phyloP scores from a whole-genome alignment of 2,329 filamentous ascomycete species.

The Botryotinia globosa region DNA sequence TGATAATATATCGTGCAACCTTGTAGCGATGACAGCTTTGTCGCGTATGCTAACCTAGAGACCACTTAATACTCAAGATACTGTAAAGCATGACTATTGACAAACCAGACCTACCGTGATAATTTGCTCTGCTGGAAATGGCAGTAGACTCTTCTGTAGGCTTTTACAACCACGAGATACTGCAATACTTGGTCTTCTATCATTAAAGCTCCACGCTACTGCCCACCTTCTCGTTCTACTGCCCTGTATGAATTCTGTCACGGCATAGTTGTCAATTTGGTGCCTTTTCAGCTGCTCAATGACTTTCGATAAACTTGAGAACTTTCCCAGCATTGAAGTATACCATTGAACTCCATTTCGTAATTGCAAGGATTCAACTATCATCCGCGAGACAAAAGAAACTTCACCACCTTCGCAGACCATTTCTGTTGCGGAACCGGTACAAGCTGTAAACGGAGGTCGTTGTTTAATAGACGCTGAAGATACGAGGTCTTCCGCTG shows the following conservation, averaged over 20 bases:
- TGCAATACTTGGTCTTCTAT: constrained; percentile 57
- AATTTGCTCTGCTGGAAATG: constrained; percentile 49
- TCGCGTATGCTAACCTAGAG: not conserved
- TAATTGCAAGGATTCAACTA: constrained; percentile 64
- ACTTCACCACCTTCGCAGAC: constrained; percentile 75
- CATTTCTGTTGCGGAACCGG: constrained; percentile 82
- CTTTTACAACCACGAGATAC: constrained; percentile 40
- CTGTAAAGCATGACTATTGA: not conserved
- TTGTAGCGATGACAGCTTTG: constrained; percentile 19
- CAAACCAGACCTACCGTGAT: constrained; percentile 36
- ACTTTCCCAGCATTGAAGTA: constrained; percentile 84
- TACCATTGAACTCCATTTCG: constrained; percentile 75
- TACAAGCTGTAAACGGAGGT: constrained; percentile 69
- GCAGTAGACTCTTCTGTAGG: constrained; percentile 50
- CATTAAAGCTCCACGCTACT: constrained; percentile 79
- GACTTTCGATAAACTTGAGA: constrained; percentile 62
- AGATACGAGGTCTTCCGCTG: constrained; percentile 62
- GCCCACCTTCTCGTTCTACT: constrained; percentile 81
- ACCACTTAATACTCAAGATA: not conserved
- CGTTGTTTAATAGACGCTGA: constrained; percentile 65
- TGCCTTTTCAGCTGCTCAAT: constrained; percentile 58
- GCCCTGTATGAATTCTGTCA: constrained; percentile 76
- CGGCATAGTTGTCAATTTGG: constrained; percentile 72
- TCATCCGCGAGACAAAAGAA: constrained; percentile 67
- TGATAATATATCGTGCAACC: constrained; percentile 35